Evolutionary conservation across 208 protist genomes (phyloP), one percentile per base, ranked within the genome.

Genomic region (Trypanosoma brucei): DNA sequence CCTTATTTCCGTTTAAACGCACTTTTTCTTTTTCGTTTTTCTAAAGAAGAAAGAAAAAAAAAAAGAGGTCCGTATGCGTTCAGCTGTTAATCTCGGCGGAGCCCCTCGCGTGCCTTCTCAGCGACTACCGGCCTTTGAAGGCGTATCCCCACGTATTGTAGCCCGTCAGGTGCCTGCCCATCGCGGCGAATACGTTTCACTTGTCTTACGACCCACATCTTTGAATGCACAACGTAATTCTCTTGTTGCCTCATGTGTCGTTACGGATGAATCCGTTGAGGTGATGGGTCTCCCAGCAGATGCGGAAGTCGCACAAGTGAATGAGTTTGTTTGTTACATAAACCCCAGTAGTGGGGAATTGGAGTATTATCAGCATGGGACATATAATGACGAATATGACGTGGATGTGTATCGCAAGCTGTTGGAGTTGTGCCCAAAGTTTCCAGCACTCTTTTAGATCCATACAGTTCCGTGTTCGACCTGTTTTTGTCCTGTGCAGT

Each of bases 301-400:
- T 34, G 74, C 78, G 3, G 87, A 96, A 63, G 84, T 96, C 57
- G 89, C 84, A 44, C 83, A 83, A n/a, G 79, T 96, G 50, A 91
- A 83, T 70, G 91, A 96, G 75, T 93, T 96, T 68, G 84, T 94
- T 45, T 91, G 86, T 82, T 94, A 96, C 75, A 84, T 94, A 9
- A 78, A 93, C 54, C 85, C 85, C 34, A 64, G 83, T 57, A 81
- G 57, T n/a, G 82, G 83, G 3, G 72, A 88, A 46, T 67, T 96
- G 36, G 68, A 76, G 36, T 94, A 94, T 76, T 91, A 75, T 60
- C 80, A 90, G 52, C 85, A 93, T 67, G 91, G 84, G 8, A 79
- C 91, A 57, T 82, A 93, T 30, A 86, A 94, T 62, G 91, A 96
- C 62, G 91, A 96, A 58, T 94, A 93, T 57, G 91, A 96, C 78